Conservation (phyloP, 768 basidiomycete genomes). For the Macrolepiota fuliginosa region DNA sequence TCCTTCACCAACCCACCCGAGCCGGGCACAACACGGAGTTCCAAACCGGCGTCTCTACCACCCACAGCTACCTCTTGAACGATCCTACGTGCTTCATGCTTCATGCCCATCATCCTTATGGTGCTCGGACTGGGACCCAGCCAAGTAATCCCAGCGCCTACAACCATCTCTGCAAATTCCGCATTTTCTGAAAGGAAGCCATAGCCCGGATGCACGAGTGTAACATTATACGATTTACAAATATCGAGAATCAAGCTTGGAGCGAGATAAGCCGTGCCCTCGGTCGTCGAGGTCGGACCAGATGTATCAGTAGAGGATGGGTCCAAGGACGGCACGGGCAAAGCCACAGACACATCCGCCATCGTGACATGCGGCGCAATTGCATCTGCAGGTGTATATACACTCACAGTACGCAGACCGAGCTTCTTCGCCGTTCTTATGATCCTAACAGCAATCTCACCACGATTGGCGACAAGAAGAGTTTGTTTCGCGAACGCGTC, state of each 20-base stretch:
- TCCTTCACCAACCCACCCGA: constrained; percentile 44
- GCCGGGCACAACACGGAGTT: constrained; percentile 56
- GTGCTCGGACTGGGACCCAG: constrained; percentile 51
- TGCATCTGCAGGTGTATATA: constrained; percentile 60
- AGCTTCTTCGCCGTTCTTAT: constrained; percentile 53
- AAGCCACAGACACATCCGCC: constrained; percentile 43
- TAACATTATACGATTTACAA: constrained; percentile 38
- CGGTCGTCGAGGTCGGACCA: constrained; percentile 22
- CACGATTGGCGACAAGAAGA: constrained; percentile 67
- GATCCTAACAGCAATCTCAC: constrained; percentile 69
- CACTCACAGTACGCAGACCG: constrained; percentile 49
- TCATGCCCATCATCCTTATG: constrained; percentile 57
- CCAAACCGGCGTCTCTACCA: constrained; percentile 26
- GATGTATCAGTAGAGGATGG: not conserved
- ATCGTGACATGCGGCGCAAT: constrained; percentile 55
- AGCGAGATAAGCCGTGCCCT: constrained; percentile 45
- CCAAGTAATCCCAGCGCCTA: constrained; percentile 51
- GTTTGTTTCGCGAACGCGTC: constrained; percentile 33
- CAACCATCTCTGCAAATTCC: constrained; percentile 45
- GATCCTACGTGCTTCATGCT: constrained; percentile 46
- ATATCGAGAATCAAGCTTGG: constrained; percentile 35
- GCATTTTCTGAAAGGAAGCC: constrained; percentile 68
- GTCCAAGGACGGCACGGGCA: constrained; percentile 26
- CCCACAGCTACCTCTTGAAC: not conserved
- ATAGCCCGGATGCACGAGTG: constrained; percentile 62